A percentile compares a stretch with the other conserved stretches of the same genome.
phyloP scores from a whole-genome alignment of 75 land plant species.

The Chamaecyparis obtusa region DNA sequence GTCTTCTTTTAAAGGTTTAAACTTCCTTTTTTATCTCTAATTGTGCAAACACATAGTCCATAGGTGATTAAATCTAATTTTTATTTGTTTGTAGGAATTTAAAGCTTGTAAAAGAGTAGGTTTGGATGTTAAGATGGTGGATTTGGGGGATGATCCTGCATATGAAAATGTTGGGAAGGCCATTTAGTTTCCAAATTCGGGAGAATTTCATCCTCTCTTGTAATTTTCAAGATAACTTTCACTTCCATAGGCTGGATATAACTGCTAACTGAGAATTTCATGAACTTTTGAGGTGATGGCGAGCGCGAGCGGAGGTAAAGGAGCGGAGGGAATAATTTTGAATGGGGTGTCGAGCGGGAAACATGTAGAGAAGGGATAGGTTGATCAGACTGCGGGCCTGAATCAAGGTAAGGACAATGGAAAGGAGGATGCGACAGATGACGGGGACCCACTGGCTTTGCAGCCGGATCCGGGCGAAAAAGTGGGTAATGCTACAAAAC shows the following conservation, averaged over 20 bases:
- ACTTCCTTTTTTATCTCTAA: background rate
- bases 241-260: background rate
- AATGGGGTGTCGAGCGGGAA: too few species aligned
- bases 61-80: background rate
- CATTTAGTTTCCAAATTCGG: slow-evolving; percentile 28
- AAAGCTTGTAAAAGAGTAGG: slow-evolving; percentile 30
- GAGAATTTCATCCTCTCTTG: slow-evolving; percentile 48
- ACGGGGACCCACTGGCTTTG: too few species aligned
- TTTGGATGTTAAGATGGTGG: slow-evolving; percentile 25
- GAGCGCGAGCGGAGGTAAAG: too few species aligned
- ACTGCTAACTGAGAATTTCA: background rate
- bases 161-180: slow-evolving; percentile 24
- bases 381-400: too few species aligned
- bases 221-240: slow-evolving; percentile 12
- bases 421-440: too few species aligned
- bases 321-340: too few species aligned
- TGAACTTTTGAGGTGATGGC: too few species aligned
- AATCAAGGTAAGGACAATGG: too few species aligned
- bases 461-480: too few species aligned
- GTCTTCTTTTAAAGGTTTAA: slow-evolving; percentile 17
- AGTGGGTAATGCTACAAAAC: too few species aligned
- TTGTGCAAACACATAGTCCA: background rate
- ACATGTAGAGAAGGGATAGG: too few species aligned
- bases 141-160: slow-evolving; percentile 26
- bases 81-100: slow-evolving; percentile 25